These are phyloP conservation scores for Adansonia rubrostipa DNA, from an alignment of 441 rosid species.

Conservation along the genomic window DNA sequence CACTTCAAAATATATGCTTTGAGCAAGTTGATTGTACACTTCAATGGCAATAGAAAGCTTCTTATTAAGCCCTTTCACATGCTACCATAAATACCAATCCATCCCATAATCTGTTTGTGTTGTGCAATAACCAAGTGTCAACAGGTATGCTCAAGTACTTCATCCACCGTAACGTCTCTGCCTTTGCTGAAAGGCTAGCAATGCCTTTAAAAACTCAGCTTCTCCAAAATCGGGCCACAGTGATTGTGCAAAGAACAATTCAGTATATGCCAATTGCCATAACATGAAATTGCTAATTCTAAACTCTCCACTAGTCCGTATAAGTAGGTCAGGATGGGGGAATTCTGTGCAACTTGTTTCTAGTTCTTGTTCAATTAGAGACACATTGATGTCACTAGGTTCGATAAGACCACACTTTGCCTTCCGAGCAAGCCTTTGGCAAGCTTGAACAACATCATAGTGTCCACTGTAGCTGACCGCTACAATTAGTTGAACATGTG, in stretches of 20 bases:
- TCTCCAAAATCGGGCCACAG: slow-evolving; percentile 45
- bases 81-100: not conserved
- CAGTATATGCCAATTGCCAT: slow-evolving; percentile 49
- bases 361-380: slow-evolving; percentile 39
- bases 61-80: not conserved
- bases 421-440: slow-evolving; percentile 45
- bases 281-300: slow-evolving; percentile 49
- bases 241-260: slow-evolving; percentile 38
- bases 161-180: slow-evolving; percentile 40
- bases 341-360: slow-evolving; percentile 37
- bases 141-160: not conserved
- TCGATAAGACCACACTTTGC: slow-evolving; percentile 40
- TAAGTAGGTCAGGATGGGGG: slow-evolving; percentile 44
- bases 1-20: slow-evolving; percentile 3
- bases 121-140: slow-evolving; percentile 8
- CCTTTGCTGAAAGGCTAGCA: slow-evolving; percentile 44
- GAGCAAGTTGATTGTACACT: slow-evolving; percentile 7
- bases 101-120: not conserved
- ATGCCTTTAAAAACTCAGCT: slow-evolving; percentile 44
- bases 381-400: slow-evolving; percentile 32
- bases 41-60: not conserved
- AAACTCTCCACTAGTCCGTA: slow-evolving; percentile 44
- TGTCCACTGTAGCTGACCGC: slow-evolving; percentile 47
- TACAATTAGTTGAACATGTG: slow-evolving; percentile 40
- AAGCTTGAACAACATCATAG: slow-evolving; percentile 47